phyloP scores from a whole-genome alignment of 805 yeast genomes.

The Metschnikowia chrysomelidarum region DNA sequence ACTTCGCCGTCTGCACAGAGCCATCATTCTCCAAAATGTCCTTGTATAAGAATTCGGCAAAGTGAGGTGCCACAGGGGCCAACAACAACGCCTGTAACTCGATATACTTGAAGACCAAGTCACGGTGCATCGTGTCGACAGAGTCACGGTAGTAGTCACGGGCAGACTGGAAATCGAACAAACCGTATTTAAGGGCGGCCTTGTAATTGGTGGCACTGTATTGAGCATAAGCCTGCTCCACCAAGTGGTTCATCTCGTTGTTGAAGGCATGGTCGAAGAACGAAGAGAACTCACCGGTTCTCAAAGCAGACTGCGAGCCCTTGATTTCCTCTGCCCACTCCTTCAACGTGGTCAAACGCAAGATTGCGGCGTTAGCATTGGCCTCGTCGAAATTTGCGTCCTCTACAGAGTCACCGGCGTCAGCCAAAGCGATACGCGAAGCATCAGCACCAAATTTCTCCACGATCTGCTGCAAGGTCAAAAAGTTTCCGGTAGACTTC shows the following conservation, averaged over 20 bases:
- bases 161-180: slow-evolving; percentile 91
- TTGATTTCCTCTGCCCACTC: slow-evolving; percentile 91
- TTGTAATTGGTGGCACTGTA: slow-evolving; percentile 77
- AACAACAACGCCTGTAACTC: slow-evolving; percentile 82
- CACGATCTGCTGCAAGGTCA: slow-evolving; percentile 82
- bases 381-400: slow-evolving; percentile 98
- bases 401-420: slow-evolving; percentile 96
- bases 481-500: slow-evolving; percentile 94
- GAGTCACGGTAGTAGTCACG: slow-evolving; percentile 96
- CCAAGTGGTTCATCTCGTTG: slow-evolving; percentile 84
- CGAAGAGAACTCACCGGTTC: slow-evolving; percentile 46
- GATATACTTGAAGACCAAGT: slow-evolving; percentile 75
- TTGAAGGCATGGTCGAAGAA: slow-evolving; percentile 90
- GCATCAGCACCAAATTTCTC: slow-evolving; percentile 97
- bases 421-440: slow-evolving; percentile 94
- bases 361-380: slow-evolving; percentile 95
- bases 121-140: slow-evolving; percentile 70
- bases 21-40: slow-evolving; percentile 68
- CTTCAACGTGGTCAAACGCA: slow-evolving; percentile 85
- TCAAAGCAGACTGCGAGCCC: slow-evolving; percentile 47
- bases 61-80: slow-evolving; percentile 95
- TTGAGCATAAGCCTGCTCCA: slow-evolving; percentile 69
- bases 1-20: slow-evolving; percentile 69
- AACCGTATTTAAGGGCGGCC: slow-evolving; percentile 83
- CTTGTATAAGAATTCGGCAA: slow-evolving; percentile 84